Percentiles rank a stretch among this genome's conserved stretches.
Conservation (phyloP, 768 basidiomycete species). For the Leccinellum luteum region DNA sequence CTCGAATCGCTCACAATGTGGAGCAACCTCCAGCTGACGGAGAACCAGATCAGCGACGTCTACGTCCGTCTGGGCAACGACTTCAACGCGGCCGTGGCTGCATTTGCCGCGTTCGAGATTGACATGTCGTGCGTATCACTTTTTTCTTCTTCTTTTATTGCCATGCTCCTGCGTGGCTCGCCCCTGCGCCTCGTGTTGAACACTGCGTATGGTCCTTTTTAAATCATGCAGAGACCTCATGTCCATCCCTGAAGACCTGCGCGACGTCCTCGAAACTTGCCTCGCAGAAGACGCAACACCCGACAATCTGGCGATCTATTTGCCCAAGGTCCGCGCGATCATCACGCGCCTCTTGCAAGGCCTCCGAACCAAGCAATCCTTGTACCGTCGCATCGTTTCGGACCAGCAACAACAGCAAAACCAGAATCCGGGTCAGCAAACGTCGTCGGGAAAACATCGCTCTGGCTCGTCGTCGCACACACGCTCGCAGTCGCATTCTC, state of each 20-base stretch:
- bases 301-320: conserved; percentile 83
- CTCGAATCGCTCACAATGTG: conserved; percentile 86
- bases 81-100: conserved; percentile 90
- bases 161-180: neutral
- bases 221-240: conserved; percentile 68
- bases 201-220: conserved; percentile 9
- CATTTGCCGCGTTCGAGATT: conserved; percentile 82
- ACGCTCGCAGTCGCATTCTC: conserved; percentile 52
- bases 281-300: conserved; percentile 86
- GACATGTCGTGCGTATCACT: conserved; percentile 76
- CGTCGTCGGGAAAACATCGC: conserved; percentile 29
- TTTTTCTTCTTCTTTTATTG: neutral
- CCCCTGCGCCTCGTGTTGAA: conserved; percentile 8
- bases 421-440: neutral
- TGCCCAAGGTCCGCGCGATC: conserved; percentile 87
- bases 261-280: conserved; percentile 85
- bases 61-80: conserved; percentile 97
- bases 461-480: conserved; percentile 53
- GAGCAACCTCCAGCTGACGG: conserved; percentile 70
- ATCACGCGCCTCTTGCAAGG: conserved; percentile 93
- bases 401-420: conserved; percentile 45
- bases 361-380: conserved; percentile 86
- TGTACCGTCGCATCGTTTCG: conserved; percentile 74
- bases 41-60: conserved; percentile 88
- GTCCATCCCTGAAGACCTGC: conserved; percentile 84